Evolutionary conservation across 371 early-diverging fungal genomes (phyloP).

Genomic region (Haplosporangium sp.): DNA sequence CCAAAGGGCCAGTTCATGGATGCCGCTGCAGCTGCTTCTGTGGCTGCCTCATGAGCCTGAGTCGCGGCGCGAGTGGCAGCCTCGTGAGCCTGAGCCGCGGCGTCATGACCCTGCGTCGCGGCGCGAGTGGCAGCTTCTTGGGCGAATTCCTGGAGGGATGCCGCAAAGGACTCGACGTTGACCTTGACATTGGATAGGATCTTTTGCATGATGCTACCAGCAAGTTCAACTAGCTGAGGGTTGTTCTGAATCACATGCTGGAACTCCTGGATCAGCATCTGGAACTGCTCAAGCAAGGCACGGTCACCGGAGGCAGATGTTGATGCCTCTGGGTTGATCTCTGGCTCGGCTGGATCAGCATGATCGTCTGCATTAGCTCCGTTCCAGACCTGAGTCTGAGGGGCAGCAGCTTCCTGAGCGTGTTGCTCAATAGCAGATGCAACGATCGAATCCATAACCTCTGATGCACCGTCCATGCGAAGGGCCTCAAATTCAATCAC

Average conservation of each 20-base stretch:
- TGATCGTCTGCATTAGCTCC: slow-evolving; percentile 2
- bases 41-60: slow-evolving; percentile 20
- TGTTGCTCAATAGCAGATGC: slow-evolving; percentile 53
- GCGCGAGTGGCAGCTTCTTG: slow-evolving; percentile 22
- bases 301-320: slow-evolving; percentile 12
- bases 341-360: slow-evolving; percentile 28
- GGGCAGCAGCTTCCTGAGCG: slow-evolving; percentile 26
- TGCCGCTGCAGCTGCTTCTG: no score
- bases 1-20: neutral
- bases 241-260: slow-evolving; percentile 52
- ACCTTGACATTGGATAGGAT: slow-evolving; percentile 42
- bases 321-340: slow-evolving; percentile 2
- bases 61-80: slow-evolving; percentile 23
- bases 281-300: slow-evolving; percentile 47
- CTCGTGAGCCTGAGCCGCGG: slow-evolving; percentile 10
- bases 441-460: slow-evolving; percentile 42
- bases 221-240: slow-evolving; percentile 35
- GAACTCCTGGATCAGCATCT: slow-evolving; percentile 44
- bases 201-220: slow-evolving; percentile 43
- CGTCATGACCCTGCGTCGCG: slow-evolving; percentile 13
- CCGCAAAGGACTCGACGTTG: slow-evolving; percentile 44
- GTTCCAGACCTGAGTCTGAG: slow-evolving; percentile 4
- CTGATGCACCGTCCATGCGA: slow-evolving; percentile 30
- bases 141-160: slow-evolving; percentile 21
- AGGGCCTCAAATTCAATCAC: slow-evolving; percentile 44